Percentiles rank a stretch among this genome's conserved stretches.
These are phyloP conservation scores for Kodamaea suecica DNA, from an alignment of 1,139 yeast genomes.

Conservation along the genomic window DNA sequence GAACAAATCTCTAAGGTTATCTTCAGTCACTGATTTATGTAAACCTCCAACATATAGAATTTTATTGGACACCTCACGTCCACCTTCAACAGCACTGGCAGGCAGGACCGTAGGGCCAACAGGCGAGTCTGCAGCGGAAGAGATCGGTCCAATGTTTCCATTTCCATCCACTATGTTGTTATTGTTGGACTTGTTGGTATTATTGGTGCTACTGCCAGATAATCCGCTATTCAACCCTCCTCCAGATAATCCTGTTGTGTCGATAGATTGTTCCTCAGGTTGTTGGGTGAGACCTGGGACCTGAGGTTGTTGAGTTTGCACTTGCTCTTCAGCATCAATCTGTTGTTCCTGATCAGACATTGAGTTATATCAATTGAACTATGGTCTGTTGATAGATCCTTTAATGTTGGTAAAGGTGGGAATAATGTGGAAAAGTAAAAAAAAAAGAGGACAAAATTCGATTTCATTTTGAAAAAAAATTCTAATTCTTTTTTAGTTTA, in stretches of 20 bases:
- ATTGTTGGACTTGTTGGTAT: too few species aligned
- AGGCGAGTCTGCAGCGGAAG: neutral
- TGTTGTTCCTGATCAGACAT: constrained; percentile 1
- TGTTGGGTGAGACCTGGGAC: too few species aligned
- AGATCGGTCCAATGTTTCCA: neutral
- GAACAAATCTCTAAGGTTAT: constrained; percentile 57
- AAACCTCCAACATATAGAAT: constrained; percentile 78
- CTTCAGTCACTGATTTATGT: constrained; percentile 64
- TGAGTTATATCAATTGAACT: neutral
- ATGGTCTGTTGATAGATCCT: neutral
- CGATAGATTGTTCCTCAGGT: too few species aligned
- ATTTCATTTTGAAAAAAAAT: too few species aligned
- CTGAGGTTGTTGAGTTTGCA: neutral
- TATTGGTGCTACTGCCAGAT: too few species aligned
- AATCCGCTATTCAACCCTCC: too few species aligned
- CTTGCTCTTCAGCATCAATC: neutral
- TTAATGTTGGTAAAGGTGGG: neutral
- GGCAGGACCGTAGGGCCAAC: constrained; percentile 24
- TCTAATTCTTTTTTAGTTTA: too few species aligned
- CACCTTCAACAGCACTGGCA: constrained; percentile 75
- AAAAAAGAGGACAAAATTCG: neutral
- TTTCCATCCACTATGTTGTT: too few species aligned
- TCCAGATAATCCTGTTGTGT: too few species aligned
- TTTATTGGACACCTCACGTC: constrained; percentile 71
- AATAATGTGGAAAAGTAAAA: neutral